A percentile compares a stretch with the other conserved stretches of the same genome.
Evolutionary conservation across 2,329 filamentous ascomycete genomes (phyloP).

Genomic region (Talaromyces verruculosus): DNA sequence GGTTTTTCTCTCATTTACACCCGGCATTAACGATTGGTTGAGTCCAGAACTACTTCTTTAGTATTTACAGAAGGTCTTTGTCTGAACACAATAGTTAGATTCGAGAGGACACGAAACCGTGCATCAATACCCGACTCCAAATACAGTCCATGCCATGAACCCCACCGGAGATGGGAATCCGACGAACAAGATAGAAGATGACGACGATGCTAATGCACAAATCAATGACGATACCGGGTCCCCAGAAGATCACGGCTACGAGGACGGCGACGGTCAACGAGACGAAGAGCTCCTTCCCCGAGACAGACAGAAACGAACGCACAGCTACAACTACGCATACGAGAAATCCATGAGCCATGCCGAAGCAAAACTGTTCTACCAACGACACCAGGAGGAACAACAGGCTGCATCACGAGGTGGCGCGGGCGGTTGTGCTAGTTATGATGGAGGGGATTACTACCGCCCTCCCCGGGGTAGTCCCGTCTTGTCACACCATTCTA

Average conservation of each 20-base stretch:
- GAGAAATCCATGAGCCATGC: conserved; percentile 93
- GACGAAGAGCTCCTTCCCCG: conserved; percentile 36
- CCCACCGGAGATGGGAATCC: conserved; percentile 8
- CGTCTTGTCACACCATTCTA: conserved; percentile 20
- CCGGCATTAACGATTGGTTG: background rate
- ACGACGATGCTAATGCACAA: background rate
- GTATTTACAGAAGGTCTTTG: too few species aligned
- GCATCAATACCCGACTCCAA: background rate
- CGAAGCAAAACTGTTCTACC: conserved; percentile 95
- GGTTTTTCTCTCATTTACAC: background rate
- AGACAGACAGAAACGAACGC: conserved; percentile 64
- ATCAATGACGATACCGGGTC: background rate
- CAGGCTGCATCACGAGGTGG: conserved; percentile 32
- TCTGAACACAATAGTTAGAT: background rate
- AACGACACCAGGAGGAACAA: conserved; percentile 72
- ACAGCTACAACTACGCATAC: conserved; percentile 88
- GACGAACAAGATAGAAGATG: conserved; percentile 8
- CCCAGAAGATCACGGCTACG: background rate
- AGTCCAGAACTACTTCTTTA: background rate
- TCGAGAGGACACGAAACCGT: background rate
- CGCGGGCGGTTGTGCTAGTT: conserved; percentile 25
- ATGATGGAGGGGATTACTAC: conserved; percentile 8
- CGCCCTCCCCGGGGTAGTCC: conserved; percentile 38
- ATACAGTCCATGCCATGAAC: conserved; percentile 14
- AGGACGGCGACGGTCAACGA: background rate